phyloP scores from a whole-genome alignment of 1,284 basidiomycete genomes.

The Xanthoconium separans region DNA sequence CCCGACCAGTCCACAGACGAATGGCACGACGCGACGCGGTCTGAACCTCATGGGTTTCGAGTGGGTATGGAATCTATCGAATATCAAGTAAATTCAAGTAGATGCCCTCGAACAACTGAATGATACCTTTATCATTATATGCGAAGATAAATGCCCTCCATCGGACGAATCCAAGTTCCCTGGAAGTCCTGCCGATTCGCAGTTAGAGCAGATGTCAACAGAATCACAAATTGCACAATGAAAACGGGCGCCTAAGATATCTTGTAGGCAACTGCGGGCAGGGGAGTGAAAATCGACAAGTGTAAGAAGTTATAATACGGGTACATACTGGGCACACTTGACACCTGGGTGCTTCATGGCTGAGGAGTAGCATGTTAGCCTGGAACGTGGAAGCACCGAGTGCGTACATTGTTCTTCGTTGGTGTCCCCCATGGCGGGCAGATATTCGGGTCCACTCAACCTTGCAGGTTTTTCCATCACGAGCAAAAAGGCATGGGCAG shows the following conservation, averaged over 20 bases:
- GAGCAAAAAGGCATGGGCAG: conserved; percentile 79
- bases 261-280: conserved; percentile 72
- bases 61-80: conserved; percentile 76
- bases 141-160: conserved; percentile 75
- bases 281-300: not conserved
- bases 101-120: not conserved
- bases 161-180: conserved; percentile 76
- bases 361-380: conserved; percentile 31
- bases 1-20: conserved; percentile 73
- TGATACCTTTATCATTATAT: conserved; percentile 88
- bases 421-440: conserved; percentile 35
- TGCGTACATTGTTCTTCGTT: conserved; percentile 64
- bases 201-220: conserved; percentile 85
- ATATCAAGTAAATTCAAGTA: conserved; percentile 1
- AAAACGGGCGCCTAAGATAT: conserved; percentile 87
- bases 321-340: conserved; percentile 74
- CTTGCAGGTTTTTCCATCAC: conserved; percentile 62
- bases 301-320: not conserved
- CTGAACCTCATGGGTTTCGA: conserved; percentile 72
- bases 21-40: conserved; percentile 72
- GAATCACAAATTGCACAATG: conserved; percentile 86
- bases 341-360: conserved; percentile 72
- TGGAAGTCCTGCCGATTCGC: conserved; percentile 81
- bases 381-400: not conserved
- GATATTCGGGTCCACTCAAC: conserved; percentile 41